Percentiles rank a stretch among this genome's conserved stretches.
Evolutionary conservation across 352 stramenopile genomes (phyloP).

Genomic region (Phytophthora ramorum): DNA sequence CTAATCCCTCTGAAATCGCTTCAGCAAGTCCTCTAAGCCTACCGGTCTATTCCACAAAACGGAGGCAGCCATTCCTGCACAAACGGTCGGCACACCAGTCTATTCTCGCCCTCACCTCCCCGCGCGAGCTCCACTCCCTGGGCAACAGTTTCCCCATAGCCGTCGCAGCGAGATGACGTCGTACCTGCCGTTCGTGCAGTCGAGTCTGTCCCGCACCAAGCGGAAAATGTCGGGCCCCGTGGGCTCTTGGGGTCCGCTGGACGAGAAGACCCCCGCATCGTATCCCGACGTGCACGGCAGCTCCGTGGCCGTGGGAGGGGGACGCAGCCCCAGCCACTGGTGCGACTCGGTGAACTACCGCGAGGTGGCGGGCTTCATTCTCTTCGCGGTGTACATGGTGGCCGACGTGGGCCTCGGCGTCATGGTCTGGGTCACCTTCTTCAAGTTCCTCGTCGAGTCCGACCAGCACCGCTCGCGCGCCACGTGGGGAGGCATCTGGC

Average conservation of each 20-base stretch:
- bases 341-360: slow-evolving; percentile 46
- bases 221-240: slow-evolving; percentile 68
- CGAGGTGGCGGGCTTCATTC: slow-evolving; percentile 51
- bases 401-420: slow-evolving; percentile 52
- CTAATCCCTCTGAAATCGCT: slow-evolving; percentile 2
- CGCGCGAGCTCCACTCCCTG: background rate
- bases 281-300: slow-evolving; percentile 5
- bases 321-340: slow-evolving; percentile 31
- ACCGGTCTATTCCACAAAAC: background rate
- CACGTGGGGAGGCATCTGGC: slow-evolving; percentile 60
- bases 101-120: slow-evolving; percentile 17
- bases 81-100: slow-evolving; percentile 22
- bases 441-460: slow-evolving; percentile 70
- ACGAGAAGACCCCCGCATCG: slow-evolving; percentile 33
- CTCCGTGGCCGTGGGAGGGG: slow-evolving; percentile 20
- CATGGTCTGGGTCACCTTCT: slow-evolving; percentile 67
- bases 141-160: background rate
- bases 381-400: slow-evolving; percentile 55
- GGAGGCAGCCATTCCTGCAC: slow-evolving; percentile 17
- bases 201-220: slow-evolving; percentile 50
- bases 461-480: slow-evolving; percentile 51
- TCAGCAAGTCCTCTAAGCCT: no score
- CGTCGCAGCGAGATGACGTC: slow-evolving; percentile 38
- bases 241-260: slow-evolving; percentile 39
- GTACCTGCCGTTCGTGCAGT: slow-evolving; percentile 45